Percentiles rank a stretch among this genome's conserved stretches.
Evolutionary conservation across 139 green algal genomes (phyloP).

Genomic region (Zygnema cylindricum): DNA sequence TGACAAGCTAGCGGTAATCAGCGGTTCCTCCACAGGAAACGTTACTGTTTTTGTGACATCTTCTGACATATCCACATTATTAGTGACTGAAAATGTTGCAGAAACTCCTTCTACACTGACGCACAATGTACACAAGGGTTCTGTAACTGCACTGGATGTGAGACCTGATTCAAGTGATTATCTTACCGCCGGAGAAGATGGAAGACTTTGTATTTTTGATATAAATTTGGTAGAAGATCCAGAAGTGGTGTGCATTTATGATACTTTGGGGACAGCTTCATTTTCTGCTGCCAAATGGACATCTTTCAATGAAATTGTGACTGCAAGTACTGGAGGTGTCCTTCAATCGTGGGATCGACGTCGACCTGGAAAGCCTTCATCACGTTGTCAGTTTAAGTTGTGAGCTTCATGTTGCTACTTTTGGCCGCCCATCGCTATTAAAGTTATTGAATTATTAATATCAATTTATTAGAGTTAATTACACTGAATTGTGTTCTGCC

Average conservation of each 20-base stretch:
- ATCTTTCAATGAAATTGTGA: background rate
- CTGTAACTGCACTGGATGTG: slow-evolving; percentile 9
- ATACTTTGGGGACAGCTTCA: background rate
- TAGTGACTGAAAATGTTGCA: background rate
- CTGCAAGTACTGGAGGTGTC: background rate
- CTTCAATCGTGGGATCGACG: slow-evolving; percentile 19
- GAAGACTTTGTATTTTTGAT: background rate
- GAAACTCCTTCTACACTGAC: background rate
- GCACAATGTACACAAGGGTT: background rate
- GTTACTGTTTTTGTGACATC: background rate
- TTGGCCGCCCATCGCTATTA: no score
- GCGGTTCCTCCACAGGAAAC: background rate
- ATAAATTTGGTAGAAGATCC: background rate
- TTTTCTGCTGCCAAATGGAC: slow-evolving; percentile 14
- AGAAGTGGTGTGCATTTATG: background rate
- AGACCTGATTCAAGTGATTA: background rate
- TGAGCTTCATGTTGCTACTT: no score
- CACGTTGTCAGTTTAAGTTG: background rate
- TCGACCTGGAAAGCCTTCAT: background rate
- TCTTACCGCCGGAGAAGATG: slow-evolving; percentile 1
- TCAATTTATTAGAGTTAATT: no score
- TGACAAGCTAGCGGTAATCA: background rate
- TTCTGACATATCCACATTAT: background rate
- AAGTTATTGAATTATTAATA: no score
- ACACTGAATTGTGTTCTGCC: no score